Evolutionary conservation across 768 basidiomycete genomes (phyloP).

Genomic region (Kwoniella sp.): DNA sequence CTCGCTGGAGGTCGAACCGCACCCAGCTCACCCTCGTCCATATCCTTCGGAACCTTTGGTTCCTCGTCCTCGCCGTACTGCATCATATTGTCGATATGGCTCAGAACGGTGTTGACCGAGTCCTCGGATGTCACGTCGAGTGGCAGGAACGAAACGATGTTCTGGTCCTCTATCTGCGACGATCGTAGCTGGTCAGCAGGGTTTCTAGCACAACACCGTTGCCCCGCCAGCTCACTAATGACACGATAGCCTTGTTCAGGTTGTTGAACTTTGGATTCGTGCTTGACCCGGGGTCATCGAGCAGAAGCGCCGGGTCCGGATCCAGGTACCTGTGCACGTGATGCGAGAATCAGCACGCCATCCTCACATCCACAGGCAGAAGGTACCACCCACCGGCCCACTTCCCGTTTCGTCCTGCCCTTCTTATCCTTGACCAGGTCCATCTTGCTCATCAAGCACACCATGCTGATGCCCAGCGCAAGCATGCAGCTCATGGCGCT

Average conservation of each 20-base stretch:
- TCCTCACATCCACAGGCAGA: background rate
- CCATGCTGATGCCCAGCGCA: constrained; percentile 91
- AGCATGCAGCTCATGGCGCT: constrained; percentile 99
- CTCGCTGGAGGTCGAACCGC: background rate
- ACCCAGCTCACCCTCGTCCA: constrained; percentile 61
- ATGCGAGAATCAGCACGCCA: background rate
- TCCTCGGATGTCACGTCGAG: constrained; percentile 85
- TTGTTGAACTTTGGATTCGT: constrained; percentile 81
- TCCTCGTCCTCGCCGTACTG: constrained; percentile 99
- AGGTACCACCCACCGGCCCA: constrained; percentile 65
- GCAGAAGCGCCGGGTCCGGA: constrained; percentile 84
- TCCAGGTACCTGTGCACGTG: constrained; percentile 72
- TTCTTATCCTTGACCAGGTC: constrained; percentile 72
- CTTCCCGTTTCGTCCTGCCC: constrained; percentile 60
- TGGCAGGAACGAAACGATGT: constrained; percentile 92
- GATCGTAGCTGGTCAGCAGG: background rate
- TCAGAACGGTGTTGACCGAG: constrained; percentile 81
- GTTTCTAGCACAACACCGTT: background rate
- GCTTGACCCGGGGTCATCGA: constrained; percentile 52
- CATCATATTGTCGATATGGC: constrained; percentile 96
- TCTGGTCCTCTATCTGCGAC: constrained; percentile 90
- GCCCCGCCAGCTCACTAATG: constrained; percentile 63
- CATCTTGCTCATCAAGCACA: constrained; percentile 99
- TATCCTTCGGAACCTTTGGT: constrained; percentile 86
- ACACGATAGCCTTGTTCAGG: constrained; percentile 89